Base-by-base conservation (phyloP, 2,329 filamentous ascomycete genomes). In the Verticillium dahliae region DNA sequence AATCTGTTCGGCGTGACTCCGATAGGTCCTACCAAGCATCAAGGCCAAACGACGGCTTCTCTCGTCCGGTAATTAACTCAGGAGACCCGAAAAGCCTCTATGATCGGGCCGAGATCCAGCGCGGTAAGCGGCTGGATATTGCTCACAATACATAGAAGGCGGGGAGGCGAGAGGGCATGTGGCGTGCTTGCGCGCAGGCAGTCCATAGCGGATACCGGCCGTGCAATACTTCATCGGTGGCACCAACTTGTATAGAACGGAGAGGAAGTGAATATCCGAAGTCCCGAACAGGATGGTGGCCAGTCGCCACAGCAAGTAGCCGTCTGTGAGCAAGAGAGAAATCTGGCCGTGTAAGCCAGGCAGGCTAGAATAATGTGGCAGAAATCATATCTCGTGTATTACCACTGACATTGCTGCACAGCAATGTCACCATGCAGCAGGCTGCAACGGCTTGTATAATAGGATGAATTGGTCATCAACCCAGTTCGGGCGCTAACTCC, bases 21-120 rank as follows among this genome's bases (percentile, higher is more conserved):
- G 18, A 52, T 52, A 52, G 45, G 45, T 18, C 45, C 3, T 11
- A 10, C 18, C 18, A 10, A 27, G 50, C 60, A 58, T 10, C 62
- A 61, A 52, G 61, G 58, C 18, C 55, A 39, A 22, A 61, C 60
- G 3, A 56, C 56, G 14, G 31, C 61, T 1, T 56, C n/a, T 61
- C 60, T 61, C 4, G 45, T 61, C 33, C 31, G 39, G 38, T 10
- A 34, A 27, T 52, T 35, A 34, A 39, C 22, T 59, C 57, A 45
- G 37, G n/a, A 52, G 45, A 9, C 45, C 27, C 18, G 45, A 52
- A 52, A 52, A 22, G 18, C n/a, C 18, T 52, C 7, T 10, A 13
- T 52, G 15, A 18, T 18, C 45, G 45, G 45, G 45, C 45, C 45
- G 45, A 52, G 45, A 52, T 52, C 45, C 45, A 52, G 45, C 45